Evolutionary conservation across 225 moss, liverwort and hornwort genomes (phyloP).

Genomic region (Anthoceros angustus): DNA sequence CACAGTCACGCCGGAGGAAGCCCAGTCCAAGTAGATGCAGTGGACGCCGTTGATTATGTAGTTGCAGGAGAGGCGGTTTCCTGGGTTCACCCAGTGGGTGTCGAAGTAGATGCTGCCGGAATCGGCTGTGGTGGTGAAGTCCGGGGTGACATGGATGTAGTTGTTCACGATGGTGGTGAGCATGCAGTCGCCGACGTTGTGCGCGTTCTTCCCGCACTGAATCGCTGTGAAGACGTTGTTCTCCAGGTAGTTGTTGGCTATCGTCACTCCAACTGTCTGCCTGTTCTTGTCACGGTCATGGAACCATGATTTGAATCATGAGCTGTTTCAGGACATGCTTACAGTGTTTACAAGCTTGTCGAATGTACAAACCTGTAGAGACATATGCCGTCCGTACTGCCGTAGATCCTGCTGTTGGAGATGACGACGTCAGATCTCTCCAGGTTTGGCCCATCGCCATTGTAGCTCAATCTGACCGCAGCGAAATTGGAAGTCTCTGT

Average conservation of each 20-base stretch:
- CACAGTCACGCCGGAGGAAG: not conserved
- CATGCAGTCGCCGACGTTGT: not conserved
- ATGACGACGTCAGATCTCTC: not conserved
- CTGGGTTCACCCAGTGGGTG: not conserved
- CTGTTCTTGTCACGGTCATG: not conserved
- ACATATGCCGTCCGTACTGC: not conserved
- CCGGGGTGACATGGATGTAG: not conserved
- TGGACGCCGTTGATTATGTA: not conserved
- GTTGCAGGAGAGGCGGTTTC: not conserved
- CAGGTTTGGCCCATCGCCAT: not conserved
- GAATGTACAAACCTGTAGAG: not conserved
- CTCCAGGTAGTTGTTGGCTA: not conserved
- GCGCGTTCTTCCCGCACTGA: not conserved
- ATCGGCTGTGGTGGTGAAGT: not conserved
- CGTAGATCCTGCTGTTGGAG: conserved; percentile 2
- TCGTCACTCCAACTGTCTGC: not conserved
- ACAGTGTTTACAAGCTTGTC: no score
- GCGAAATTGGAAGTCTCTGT: not conserved
- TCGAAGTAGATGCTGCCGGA: conserved; percentile 2
- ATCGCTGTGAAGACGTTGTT: not conserved
- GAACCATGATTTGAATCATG: not conserved
- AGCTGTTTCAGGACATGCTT: not conserved
- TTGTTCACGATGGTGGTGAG: not conserved
- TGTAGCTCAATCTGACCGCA: not conserved
- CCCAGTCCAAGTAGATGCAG: conserved; percentile 2